Evolutionary conservation across 148 eudicot species (phyloP).

Genomic region (Simmondsia chinensis): DNA sequence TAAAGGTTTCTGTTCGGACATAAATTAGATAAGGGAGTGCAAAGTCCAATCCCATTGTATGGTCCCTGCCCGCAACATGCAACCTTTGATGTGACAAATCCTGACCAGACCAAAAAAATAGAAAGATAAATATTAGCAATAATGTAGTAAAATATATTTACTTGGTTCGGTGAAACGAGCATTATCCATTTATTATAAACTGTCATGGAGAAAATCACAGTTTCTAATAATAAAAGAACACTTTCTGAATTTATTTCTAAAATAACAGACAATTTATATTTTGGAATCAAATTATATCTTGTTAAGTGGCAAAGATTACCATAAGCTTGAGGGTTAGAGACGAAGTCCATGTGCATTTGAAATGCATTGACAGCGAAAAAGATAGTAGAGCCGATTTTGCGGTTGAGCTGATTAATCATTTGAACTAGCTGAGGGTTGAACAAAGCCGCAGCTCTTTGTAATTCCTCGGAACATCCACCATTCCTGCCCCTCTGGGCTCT

Average conservation of each 20-base stretch:
- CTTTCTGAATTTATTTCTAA: too few relatives aligned
- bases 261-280: too few relatives aligned
- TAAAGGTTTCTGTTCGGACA: constrained; percentile 26
- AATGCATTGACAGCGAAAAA: constrained; percentile 30
- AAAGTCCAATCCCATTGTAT: constrained; percentile 29
- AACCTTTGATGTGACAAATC: constrained; percentile 32
- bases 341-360: constrained; percentile 31
- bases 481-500: constrained; percentile 33
- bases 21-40: constrained; percentile 21
- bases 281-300: too few relatives aligned
- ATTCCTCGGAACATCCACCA: constrained; percentile 31
- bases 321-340: constrained; percentile 27
- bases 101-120: constrained; percentile 3
- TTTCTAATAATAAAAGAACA: too few relatives aligned
- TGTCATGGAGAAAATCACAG: too few relatives aligned
- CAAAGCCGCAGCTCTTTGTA: constrained; percentile 23
- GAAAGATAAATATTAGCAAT: too few relatives aligned
- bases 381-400: constrained; percentile 21
- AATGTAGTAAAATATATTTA: too few relatives aligned
- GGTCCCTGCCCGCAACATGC: constrained; percentile 47
- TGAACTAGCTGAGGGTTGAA: constrained; percentile 36
- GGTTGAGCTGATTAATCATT: constrained; percentile 22
- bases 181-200: too few relatives aligned
- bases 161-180: too few relatives aligned
- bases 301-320: too few relatives aligned